A percentile compares a stretch with the other conserved stretches of the same genome.
Conservation (phyloP, 306 rosid genomes). For the Vachellia pachyceras region DNA sequence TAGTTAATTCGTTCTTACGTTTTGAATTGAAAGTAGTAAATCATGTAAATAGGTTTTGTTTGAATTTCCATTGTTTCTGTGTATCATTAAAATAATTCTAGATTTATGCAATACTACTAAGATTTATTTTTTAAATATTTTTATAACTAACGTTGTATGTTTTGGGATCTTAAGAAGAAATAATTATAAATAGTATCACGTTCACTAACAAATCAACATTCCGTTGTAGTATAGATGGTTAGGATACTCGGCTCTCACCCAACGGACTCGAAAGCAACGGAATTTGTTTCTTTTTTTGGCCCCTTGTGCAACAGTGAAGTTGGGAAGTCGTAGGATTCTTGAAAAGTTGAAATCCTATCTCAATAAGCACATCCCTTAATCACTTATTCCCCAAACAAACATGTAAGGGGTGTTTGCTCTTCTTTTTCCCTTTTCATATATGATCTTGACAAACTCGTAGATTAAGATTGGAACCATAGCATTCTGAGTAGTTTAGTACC, state of each 20-base stretch:
- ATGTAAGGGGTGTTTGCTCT: not conserved
- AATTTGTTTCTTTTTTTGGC: not conserved
- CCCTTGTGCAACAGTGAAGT: not conserved
- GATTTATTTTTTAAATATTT: too few species aligned
- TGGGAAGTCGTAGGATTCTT: not conserved
- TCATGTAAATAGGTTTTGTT: too few species aligned
- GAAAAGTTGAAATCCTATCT: not conserved
- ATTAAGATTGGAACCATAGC: constrained; percentile 4
- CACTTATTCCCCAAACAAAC: not conserved
- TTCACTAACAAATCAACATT: accelerated
- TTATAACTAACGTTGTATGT: too few species aligned
- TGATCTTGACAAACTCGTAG: constrained; percentile 30
- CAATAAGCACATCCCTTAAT: not conserved
- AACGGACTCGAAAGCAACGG: not conserved
- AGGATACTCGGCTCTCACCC: constrained; percentile 18
- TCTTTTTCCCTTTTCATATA: not conserved
- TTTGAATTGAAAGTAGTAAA: too few species aligned
- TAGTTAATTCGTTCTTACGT: not conserved
- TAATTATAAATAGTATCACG: too few species aligned
- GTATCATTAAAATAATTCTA: not conserved
- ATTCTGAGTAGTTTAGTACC: not conserved
- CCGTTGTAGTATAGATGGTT: not conserved
- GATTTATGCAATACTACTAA: too few species aligned
- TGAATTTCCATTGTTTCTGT: not conserved
- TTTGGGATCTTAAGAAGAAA: too few species aligned